Evolutionary conservation across 768 basidiomycete genomes (phyloP).

Genomic region (Tylopilus balloui): DNA sequence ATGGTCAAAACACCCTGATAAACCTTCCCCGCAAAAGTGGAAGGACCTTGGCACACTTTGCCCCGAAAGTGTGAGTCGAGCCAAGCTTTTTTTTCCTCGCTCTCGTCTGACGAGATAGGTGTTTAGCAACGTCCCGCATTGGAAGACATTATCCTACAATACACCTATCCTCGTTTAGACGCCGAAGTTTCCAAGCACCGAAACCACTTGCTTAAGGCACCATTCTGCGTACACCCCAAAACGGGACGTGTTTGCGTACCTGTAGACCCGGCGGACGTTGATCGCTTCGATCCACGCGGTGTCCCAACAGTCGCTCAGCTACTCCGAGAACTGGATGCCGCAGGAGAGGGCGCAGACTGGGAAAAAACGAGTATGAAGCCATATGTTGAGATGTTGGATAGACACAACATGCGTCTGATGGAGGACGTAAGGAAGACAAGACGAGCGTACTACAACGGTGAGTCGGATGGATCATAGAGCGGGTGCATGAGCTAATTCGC

Average conservation of each 20-base stretch:
- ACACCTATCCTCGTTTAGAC: constrained; percentile 94
- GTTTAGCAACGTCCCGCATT: constrained; percentile 41
- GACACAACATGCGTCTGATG: constrained; percentile 44
- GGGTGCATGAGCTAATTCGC: not conserved
- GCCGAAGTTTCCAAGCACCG: constrained; percentile 96
- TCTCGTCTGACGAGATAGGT: not conserved
- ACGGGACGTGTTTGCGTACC: constrained; percentile 96
- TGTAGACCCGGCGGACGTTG: constrained; percentile 68
- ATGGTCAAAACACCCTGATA: constrained; percentile 53
- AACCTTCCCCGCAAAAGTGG: constrained; percentile 74
- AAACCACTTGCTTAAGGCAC: constrained; percentile 96
- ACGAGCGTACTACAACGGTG: constrained; percentile 19
- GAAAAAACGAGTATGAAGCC: constrained; percentile 81
- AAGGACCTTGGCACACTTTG: constrained; percentile 46
- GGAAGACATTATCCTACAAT: constrained; percentile 88
- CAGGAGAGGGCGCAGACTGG: constrained; percentile 67
- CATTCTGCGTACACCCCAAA: constrained; percentile 95
- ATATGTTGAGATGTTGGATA: constrained; percentile 87
- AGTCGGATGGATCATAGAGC: not conserved
- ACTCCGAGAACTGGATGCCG: constrained; percentile 68
- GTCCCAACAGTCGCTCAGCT: constrained; percentile 88
- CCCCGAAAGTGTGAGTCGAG: constrained; percentile 27
- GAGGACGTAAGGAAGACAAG: constrained; percentile 28
- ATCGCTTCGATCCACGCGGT: constrained; percentile 74
- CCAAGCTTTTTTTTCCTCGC: not conserved